These are phyloP conservation scores for Ciborinia camelliae DNA, from an alignment of 2,329 filamentous ascomycete species.

Conservation along the genomic window DNA sequence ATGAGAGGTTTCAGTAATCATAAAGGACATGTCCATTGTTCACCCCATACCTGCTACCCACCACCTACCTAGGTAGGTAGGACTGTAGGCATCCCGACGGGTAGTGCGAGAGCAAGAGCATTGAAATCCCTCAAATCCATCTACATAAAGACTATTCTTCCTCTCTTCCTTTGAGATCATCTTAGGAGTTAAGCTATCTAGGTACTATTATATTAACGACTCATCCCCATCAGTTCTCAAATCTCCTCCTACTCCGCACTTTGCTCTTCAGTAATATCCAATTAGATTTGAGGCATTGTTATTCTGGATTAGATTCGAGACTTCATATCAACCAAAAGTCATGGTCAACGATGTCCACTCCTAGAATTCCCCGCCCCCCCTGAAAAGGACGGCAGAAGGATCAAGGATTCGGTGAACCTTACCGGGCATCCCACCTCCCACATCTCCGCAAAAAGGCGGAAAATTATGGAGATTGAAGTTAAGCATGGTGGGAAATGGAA, in stretches of 20 bases:
- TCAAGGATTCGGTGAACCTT: not conserved
- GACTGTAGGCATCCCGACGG: too few species aligned
- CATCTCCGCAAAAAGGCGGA: slow-evolving; percentile 8
- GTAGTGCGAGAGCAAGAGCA: too few species aligned
- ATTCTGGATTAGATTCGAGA: not conserved
- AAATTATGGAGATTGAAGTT: slow-evolving; percentile 7
- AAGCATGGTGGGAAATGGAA: not conserved
- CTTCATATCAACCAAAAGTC: not conserved
- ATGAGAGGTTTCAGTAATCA: not conserved
- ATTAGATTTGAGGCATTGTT: slow-evolving; percentile 1
- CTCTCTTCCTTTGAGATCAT: not conserved
- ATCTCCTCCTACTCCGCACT: not conserved
- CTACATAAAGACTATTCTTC: not conserved
- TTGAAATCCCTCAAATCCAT: not conserved
- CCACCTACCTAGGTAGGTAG: too few species aligned
- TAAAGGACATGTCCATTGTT: not conserved
- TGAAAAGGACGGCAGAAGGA: not conserved
- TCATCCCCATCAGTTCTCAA: not conserved
- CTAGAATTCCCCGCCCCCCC: not conserved
- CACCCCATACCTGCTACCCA: not conserved
- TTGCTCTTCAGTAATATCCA: not conserved
- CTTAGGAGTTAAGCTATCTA: not conserved
- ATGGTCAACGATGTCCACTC: not conserved
- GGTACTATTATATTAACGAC: not conserved
- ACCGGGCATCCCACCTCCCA: slow-evolving; percentile 7